Evolutionary conservation across 2,329 filamentous ascomycete genomes (phyloP).

Genomic region (Albifimbria verrucaria): DNA sequence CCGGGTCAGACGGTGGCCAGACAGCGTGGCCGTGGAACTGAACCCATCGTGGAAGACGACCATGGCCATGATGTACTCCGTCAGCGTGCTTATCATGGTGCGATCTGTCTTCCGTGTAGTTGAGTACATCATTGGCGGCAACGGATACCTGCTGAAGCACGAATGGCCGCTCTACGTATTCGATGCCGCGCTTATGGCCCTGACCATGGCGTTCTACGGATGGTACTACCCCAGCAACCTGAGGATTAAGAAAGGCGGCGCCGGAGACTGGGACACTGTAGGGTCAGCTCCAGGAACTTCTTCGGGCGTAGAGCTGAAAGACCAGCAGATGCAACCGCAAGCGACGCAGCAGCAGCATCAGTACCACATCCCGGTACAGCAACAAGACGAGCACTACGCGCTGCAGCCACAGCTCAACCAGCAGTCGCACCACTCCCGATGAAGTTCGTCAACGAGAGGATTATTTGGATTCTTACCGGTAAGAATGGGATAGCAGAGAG

Average conservation of each 20-base stretch:
- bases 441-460: too few species aligned
- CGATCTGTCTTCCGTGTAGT: slow-evolving; percentile 43
- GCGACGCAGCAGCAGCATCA: not conserved
- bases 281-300: not conserved
- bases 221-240: slow-evolving; percentile 14
- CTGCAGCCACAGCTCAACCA: too few species aligned
- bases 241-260: not conserved
- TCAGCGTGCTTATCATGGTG: slow-evolving; percentile 36
- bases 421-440: too few species aligned
- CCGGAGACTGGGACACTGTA: not conserved
- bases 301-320: not conserved
- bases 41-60: slow-evolving; percentile 29
- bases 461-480: too few species aligned
- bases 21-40: slow-evolving; percentile 9
- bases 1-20: slow-evolving; percentile 19
- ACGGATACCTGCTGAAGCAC: slow-evolving; percentile 35
- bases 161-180: slow-evolving; percentile 43
- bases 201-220: slow-evolving; percentile 15
- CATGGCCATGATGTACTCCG: slow-evolving; percentile 33
- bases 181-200: slow-evolving; percentile 27
- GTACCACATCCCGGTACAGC: not conserved
- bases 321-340: not conserved
- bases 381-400: too few species aligned
- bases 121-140: slow-evolving; percentile 42
- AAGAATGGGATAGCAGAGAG: too few species aligned